These are phyloP conservation scores for Oryza coarctata DNA, from an alignment of 176 grass and related monocot species.

Conservation along the genomic window DNA sequence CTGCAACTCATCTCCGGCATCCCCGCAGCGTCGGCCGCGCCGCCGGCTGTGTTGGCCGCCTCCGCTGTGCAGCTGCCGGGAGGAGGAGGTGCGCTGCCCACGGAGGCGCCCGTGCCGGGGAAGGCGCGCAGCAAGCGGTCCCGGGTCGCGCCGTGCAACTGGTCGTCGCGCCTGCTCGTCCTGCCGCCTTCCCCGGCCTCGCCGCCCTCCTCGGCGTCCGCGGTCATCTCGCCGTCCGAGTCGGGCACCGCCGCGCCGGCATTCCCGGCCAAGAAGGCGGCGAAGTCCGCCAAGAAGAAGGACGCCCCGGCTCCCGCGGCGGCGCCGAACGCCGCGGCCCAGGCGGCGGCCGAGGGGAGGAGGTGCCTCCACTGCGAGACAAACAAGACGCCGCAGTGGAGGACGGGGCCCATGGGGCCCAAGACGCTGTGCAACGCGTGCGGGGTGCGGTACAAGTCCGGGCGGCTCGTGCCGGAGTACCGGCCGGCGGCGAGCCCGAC, in stretches of 20 bases:
- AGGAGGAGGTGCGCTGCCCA: constrained; percentile 5
- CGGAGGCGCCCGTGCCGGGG: constrained; percentile 43
- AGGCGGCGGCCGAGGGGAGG: constrained; percentile 36
- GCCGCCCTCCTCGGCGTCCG: constrained; percentile 26
- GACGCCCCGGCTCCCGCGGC: not conserved
- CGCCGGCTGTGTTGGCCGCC: not conserved
- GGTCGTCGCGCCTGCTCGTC: constrained; percentile 60
- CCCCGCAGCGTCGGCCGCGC: not conserved
- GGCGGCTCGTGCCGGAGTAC: constrained; percentile 93
- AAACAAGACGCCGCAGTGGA: constrained; percentile 98
- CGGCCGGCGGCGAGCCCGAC: constrained; percentile 91
- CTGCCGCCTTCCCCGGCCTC: constrained; percentile 33
- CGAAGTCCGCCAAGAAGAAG: constrained; percentile 67
- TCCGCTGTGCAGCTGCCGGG: not conserved
- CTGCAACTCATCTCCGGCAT: constrained; percentile 77
- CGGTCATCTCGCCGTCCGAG: constrained; percentile 54
- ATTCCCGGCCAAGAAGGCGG: constrained; percentile 41
- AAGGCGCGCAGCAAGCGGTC: constrained; percentile 80
- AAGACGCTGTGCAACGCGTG: constrained; percentile 99
- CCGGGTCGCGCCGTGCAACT: constrained; percentile 54
- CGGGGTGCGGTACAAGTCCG: constrained; percentile 89
- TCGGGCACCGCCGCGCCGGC: constrained; percentile 21
- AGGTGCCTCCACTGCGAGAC: constrained; percentile 92
- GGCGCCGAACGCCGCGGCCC: not conserved
- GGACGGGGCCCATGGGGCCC: constrained; percentile 86